Evolutionary conservation across 2,329 filamentous ascomycete species (phyloP).

Genomic region (Neurospora sp.): DNA sequence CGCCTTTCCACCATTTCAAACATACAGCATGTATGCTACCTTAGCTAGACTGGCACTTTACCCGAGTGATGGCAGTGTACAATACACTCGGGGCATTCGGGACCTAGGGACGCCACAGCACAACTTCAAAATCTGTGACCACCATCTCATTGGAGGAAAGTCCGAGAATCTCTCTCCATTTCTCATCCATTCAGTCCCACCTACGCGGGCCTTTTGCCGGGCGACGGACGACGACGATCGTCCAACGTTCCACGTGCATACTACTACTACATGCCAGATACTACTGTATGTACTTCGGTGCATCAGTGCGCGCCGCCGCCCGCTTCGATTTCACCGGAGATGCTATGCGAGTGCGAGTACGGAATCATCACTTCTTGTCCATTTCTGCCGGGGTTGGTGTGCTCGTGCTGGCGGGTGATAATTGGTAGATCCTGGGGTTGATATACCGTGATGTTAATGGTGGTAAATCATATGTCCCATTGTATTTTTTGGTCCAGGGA

Average conservation of each 20-base stretch:
- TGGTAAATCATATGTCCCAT: neutral
- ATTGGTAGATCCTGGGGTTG: neutral
- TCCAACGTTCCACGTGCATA: neutral
- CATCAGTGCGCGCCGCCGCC: neutral
- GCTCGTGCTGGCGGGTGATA: neutral
- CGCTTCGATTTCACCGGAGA: neutral
- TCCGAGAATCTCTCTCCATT: neutral
- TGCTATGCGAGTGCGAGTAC: neutral
- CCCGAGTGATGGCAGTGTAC: neutral
- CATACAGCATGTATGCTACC: neutral
- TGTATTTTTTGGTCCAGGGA: neutral
- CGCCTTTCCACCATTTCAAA: neutral
- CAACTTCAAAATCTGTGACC: neutral
- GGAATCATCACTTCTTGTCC: neutral
- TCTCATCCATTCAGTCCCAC: neutral
- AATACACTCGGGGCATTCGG: neutral
- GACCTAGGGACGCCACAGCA: neutral
- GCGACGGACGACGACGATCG: neutral
- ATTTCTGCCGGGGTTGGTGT: neutral
- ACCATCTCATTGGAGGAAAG: neutral
- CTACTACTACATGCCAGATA: too few relatives aligned
- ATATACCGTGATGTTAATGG: neutral
- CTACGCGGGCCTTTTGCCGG: neutral
- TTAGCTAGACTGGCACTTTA: neutral
- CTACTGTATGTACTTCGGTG: neutral